Evolutionary conservation across 129 eudicot species (phyloP).

Genomic region (Tanacetum coccineum): DNA sequence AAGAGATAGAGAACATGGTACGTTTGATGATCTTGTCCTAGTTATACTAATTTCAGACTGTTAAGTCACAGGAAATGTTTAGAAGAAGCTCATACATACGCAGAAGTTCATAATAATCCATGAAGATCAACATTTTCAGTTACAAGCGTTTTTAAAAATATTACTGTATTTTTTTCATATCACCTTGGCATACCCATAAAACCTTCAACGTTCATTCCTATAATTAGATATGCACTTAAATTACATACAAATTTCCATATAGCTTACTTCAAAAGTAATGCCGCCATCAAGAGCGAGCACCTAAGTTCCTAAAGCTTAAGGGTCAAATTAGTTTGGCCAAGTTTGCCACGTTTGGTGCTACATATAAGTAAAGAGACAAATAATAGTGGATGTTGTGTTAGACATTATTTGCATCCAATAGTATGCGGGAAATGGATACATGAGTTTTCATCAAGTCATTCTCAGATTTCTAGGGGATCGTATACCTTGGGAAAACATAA

Average conservation of each 20-base stretch:
- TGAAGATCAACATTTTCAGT: neutral
- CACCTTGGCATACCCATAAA: neutral
- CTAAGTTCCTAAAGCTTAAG: too few relatives aligned
- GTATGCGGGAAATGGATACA: neutral
- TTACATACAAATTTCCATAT: constrained; percentile 1
- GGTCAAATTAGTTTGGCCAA: neutral
- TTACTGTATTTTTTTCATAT: neutral
- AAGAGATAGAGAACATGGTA: too few relatives aligned
- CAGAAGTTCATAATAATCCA: neutral
- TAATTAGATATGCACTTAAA: neutral
- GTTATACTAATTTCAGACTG: neutral
- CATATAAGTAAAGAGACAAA: neutral
- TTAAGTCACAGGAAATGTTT: neutral
- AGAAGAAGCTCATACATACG: neutral
- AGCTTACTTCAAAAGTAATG: constrained; percentile 5
- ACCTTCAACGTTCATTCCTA: constrained; percentile 7
- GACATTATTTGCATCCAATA: neutral
- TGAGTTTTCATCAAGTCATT: neutral
- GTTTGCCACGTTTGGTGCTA: neutral
- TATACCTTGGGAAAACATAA: neutral
- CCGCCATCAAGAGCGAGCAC: too few relatives aligned
- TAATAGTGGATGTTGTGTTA: neutral
- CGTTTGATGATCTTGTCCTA: neutral
- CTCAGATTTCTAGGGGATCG: neutral
- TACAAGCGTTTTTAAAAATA: neutral